A percentile compares a stretch with the other conserved stretches of the same genome.
These are phyloP conservation scores for Auricularia heimuer DNA, from an alignment of 768 basidiomycete species.

Conservation along the genomic window DNA sequence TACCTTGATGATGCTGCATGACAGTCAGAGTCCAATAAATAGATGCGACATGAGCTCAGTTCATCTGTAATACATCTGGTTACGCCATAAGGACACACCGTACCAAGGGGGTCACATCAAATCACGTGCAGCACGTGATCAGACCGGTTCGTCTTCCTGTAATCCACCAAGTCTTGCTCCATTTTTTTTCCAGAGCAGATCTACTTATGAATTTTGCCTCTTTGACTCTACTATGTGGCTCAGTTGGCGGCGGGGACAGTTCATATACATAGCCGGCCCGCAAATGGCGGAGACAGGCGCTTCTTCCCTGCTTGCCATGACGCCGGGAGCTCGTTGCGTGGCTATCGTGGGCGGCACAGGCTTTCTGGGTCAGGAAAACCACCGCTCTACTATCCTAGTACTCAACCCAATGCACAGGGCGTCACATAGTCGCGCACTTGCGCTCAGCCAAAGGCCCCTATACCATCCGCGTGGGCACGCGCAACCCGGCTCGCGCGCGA, in stretches of 20 bases:
- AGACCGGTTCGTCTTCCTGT: background rate
- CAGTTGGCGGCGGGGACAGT: no score
- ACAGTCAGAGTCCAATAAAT: background rate
- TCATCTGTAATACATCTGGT: no score
- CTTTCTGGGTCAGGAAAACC: background rate
- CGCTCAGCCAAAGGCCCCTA: background rate
- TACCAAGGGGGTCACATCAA: no score
- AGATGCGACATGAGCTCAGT: no score
- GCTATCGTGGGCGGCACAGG: background rate
- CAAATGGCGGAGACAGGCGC: background rate
- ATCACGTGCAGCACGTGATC: background rate
- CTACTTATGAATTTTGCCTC: no score
- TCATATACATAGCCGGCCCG: background rate
- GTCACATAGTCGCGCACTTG: background rate
- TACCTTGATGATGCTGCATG: no score
- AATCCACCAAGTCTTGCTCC: background rate
- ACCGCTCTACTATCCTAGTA: background rate
- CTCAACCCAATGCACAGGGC: background rate
- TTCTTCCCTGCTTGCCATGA: background rate
- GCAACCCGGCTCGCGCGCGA: background rate
- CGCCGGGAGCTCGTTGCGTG: background rate
- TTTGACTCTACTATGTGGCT: no score
- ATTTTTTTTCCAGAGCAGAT: no score
- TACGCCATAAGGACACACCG: no score
- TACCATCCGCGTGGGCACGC: background rate